Evolutionary conservation across 176 grass and related monocot species (phyloP), one percentile per base, ranked within the genome.

Genomic region (Oryza longistaminata): DNA sequence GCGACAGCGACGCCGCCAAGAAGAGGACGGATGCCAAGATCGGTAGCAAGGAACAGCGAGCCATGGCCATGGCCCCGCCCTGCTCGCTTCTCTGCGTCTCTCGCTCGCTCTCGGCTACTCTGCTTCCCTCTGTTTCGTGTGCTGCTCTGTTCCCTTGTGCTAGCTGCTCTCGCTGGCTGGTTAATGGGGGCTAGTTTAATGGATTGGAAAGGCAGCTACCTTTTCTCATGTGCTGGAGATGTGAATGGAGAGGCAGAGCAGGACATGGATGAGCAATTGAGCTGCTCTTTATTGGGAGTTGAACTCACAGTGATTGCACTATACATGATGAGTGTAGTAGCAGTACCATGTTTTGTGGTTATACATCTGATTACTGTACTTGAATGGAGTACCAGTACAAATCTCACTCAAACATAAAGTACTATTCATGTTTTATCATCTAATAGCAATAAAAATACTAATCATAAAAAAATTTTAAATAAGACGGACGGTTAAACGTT

Each of bases 151-250:
- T 77, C 55, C 55, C 25, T 50, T 34, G 77, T 37, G 22, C 76
- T 62, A 66, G 33, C 5, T 21, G 21, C 58, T 24, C 21, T n/a
- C n/a, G 58, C 58, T 62, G 58, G 58, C 58, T 61, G 21, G 17
- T 61, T 61, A 61, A 61, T 61, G 58, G 6, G 6, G 6, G 19
- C 13, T 6, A 40, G 73, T 4, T 50, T 40, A 76, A 82, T 60
- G 73, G 26, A 50, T 49, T 74, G 68, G 74, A 90, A 86, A 86
- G 84, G 55, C n/a, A 71, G 83, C 34, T 25, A 77, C 13, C 88
- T 83, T 90, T 82, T 70, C 29, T 42, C 70, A 43, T 60, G 68
- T 48, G 60, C 45, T 14, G 21, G 46, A 35, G 64, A 14, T 68
- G 87, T 53, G 75, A 79, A 67, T 22, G 77, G 35, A 6, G 58